These are phyloP conservation scores for Exophiala alcalophila DNA, from an alignment of 2,329 filamentous ascomycete species.

Conservation along the genomic window DNA sequence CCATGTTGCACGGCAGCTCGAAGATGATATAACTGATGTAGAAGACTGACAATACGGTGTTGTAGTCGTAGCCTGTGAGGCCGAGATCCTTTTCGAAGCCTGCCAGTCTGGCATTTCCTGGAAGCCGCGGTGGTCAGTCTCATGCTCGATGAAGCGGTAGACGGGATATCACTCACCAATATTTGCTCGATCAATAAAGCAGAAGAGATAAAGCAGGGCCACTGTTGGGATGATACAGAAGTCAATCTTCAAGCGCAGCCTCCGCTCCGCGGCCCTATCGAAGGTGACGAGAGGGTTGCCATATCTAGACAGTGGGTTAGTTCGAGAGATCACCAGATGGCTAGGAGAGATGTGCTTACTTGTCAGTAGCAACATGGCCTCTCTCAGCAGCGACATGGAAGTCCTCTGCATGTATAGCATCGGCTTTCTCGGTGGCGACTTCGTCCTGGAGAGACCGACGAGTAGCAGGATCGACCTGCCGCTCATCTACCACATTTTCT, in stretches of 20 bases:
- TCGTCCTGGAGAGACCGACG: constrained; percentile 23
- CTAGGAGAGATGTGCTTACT: constrained; percentile 34
- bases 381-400: constrained; percentile 40
- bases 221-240: constrained; percentile 64
- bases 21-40: constrained; percentile 72
- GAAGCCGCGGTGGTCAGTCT: not conserved
- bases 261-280: constrained; percentile 56
- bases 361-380: constrained; percentile 49
- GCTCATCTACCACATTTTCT: constrained; percentile 17
- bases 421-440: constrained; percentile 36
- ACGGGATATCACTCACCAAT: constrained; percentile 36
- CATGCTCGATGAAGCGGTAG: not conserved
- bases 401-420: constrained; percentile 25
- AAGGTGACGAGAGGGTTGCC: constrained; percentile 52
- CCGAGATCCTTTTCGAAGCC: constrained; percentile 61
- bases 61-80: constrained; percentile 65
- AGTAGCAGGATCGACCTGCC: constrained; percentile 10
- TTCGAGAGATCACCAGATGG: not conserved
- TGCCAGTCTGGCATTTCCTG: constrained; percentile 65
- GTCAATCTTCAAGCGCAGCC: constrained; percentile 63
- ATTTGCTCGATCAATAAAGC: constrained; percentile 63
- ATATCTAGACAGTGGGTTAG: constrained; percentile 38
- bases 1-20: constrained; percentile 66
- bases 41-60: constrained; percentile 64
- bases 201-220: constrained; percentile 65